phyloP scores from a whole-genome alignment of 495 filamentous ascomycete genomes.

The Clavariopsis aquatica region DNA sequence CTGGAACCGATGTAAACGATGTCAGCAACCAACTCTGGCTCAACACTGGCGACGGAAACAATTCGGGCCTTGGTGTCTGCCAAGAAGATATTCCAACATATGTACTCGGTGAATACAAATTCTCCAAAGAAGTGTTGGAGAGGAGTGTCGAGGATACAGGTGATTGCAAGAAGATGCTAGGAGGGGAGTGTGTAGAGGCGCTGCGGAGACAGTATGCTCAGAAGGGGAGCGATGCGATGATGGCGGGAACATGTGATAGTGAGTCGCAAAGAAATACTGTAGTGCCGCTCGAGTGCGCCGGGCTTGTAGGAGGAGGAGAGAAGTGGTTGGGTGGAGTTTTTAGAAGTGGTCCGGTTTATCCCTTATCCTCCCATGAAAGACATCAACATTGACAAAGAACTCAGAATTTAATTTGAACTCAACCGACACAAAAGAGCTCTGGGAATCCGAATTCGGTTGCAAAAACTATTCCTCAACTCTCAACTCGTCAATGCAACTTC shows the following conservation, averaged over 20 bases:
- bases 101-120: not conserved
- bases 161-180: conserved; percentile 21
- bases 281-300: not conserved
- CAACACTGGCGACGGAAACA: conserved; percentile 6
- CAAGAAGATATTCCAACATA: too few species aligned
- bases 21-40: not conserved
- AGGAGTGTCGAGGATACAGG: conserved; percentile 12
- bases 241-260: not conserved
- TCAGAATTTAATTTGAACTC: not conserved
- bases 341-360: not conserved
- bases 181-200: conserved; percentile 15
- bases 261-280: not conserved
- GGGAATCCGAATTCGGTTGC: too few species aligned
- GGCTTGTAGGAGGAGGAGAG: not conserved
- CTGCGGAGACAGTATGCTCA: conserved; percentile 3
- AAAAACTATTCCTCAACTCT: too few species aligned
- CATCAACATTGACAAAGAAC: not conserved
- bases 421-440: not conserved
- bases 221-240: too few species aligned
- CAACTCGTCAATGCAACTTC: not conserved
- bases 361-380: not conserved
- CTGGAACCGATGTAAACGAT: not conserved
- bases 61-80: too few species aligned
- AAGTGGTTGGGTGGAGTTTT: not conserved
- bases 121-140: conserved; percentile 16